Conservation (phyloP, 805 yeast species). For the Middelhovenomyces tepae region DNA sequence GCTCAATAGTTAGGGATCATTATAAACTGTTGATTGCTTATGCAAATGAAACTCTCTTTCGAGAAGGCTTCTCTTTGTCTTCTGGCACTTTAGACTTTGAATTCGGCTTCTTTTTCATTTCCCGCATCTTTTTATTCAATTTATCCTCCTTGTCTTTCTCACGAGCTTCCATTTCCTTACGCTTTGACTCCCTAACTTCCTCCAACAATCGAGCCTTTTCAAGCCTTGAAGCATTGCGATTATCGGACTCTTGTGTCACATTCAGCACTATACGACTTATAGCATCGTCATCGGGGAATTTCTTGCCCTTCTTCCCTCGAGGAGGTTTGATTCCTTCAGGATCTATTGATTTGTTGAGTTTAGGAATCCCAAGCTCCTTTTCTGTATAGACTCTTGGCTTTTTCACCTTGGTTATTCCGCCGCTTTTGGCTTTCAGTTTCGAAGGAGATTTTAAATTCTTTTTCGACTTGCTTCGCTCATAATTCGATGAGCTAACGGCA, state of each 20-base stretch:
- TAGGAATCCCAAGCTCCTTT: conserved; percentile 70
- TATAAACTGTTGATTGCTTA: too few species aligned
- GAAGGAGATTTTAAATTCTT: too few species aligned
- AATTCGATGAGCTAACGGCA: conserved; percentile 12
- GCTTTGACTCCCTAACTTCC: conserved; percentile 77
- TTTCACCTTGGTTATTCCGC: conserved; percentile 18
- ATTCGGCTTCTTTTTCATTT: too few species aligned
- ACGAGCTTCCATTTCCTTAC: conserved; percentile 83
- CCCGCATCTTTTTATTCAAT: too few species aligned
- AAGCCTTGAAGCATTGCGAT: conserved; percentile 73
- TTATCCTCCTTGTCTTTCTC: too few species aligned
- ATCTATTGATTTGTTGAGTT: conserved; percentile 68
- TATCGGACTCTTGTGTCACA: conserved; percentile 75
- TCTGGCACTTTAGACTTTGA: too few species aligned
- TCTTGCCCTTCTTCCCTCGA: conserved; percentile 63
- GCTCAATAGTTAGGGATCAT: too few species aligned
- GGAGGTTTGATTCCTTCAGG: conserved; percentile 72
- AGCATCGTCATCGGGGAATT: conserved; percentile 42
- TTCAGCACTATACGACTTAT: conserved; percentile 65
- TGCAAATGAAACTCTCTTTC: too few species aligned
- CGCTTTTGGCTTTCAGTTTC: conserved; percentile 9
- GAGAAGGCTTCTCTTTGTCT: too few species aligned
- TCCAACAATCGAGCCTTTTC: conserved; percentile 86
- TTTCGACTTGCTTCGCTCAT: too few species aligned
- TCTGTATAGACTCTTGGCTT: conserved; percentile 45